A percentile compares a stretch with the other conserved stretches of the same genome.
Conservation (phyloP, 2,329 filamentous ascomycete species). For the Neoscytalidium dimidiatum region DNA sequence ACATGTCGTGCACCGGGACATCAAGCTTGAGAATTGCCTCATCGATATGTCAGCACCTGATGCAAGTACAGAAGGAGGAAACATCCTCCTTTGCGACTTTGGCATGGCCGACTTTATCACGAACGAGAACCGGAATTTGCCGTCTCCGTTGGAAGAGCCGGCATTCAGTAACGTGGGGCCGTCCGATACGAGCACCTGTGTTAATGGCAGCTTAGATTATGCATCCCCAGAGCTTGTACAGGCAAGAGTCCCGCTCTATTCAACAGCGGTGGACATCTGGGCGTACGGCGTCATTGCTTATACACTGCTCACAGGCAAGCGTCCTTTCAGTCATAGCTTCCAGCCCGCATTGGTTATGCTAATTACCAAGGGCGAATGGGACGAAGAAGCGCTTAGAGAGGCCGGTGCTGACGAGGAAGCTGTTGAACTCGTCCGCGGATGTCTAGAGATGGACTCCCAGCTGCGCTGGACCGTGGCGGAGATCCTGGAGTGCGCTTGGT, state of each 20-base stretch:
- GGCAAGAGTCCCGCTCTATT: conserved; percentile 39
- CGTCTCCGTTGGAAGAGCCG: conserved; percentile 46
- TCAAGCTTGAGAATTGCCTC: conserved; percentile 70
- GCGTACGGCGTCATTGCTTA: conserved; percentile 66
- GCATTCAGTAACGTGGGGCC: conserved; percentile 52
- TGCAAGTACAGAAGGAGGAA: conserved; percentile 53
- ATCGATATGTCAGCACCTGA: conserved; percentile 56
- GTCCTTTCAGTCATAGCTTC: conserved; percentile 64
- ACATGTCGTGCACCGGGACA: conserved; percentile 65
- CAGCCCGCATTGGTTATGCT: conserved; percentile 60
- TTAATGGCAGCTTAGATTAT: conserved; percentile 63
- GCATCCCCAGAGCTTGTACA: conserved; percentile 53
- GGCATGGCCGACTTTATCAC: conserved; percentile 69
- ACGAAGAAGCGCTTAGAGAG: conserved; percentile 51
- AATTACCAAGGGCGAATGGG: conserved; percentile 63
- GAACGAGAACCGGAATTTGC: conserved; percentile 53
- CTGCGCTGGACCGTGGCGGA: conserved; percentile 60
- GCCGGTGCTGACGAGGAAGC: conserved; percentile 49
- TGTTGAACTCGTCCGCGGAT: conserved; percentile 60
- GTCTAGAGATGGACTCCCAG: conserved; percentile 58
- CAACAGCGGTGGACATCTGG: conserved; percentile 66
- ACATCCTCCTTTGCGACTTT: conserved; percentile 67
- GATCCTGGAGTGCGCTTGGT: conserved; percentile 58
- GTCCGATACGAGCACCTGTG: conserved; percentile 57
- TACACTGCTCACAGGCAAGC: conserved; percentile 59